A percentile compares a stretch with the other conserved stretches of the same genome.
Conservation (phyloP, 371 early-diverging fungal genomes). For the Saksenaea vasiformis region DNA sequence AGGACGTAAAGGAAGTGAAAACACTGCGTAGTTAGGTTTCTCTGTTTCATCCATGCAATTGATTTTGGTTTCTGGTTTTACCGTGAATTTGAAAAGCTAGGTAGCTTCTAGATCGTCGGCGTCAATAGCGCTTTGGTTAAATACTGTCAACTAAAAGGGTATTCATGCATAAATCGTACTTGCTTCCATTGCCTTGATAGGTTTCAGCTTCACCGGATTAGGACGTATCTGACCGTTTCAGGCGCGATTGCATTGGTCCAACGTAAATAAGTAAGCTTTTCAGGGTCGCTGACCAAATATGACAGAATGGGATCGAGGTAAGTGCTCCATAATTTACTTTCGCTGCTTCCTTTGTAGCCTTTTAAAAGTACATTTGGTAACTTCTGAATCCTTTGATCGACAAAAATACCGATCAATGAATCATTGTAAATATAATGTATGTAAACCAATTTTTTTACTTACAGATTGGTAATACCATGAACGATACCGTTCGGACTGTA, state of each 20-base stretch:
- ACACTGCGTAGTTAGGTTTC: neutral
- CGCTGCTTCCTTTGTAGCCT: slow-evolving; percentile 6
- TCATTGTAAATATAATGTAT: neutral
- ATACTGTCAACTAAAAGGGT: slow-evolving; percentile 23
- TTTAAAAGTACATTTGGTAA: slow-evolving; percentile 12
- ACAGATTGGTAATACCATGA: too few relatives aligned
- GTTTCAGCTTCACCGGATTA: neutral
- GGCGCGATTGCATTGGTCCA: neutral
- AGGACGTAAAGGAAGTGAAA: neutral
- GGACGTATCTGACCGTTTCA: slow-evolving; percentile 14
- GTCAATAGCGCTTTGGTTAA: slow-evolving; percentile 27
- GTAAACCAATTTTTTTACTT: too few relatives aligned
- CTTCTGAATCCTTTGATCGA: slow-evolving; percentile 17
- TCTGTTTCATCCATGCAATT: neutral
- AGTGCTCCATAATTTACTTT: slow-evolving; percentile 24
- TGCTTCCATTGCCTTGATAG: neutral
- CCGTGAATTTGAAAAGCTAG: too few relatives aligned
- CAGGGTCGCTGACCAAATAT: neutral
- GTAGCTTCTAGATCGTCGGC: neutral
- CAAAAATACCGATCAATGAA: neutral
- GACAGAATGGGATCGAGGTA: slow-evolving; percentile 23
- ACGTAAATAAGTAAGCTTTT: neutral
- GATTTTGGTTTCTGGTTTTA: neutral
- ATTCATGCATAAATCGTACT: slow-evolving; percentile 13
- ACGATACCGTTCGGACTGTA: too few relatives aligned